Conservation (phyloP, 2,329 filamentous ascomycete species). For the Talaromyces albobiverticillius region DNA sequence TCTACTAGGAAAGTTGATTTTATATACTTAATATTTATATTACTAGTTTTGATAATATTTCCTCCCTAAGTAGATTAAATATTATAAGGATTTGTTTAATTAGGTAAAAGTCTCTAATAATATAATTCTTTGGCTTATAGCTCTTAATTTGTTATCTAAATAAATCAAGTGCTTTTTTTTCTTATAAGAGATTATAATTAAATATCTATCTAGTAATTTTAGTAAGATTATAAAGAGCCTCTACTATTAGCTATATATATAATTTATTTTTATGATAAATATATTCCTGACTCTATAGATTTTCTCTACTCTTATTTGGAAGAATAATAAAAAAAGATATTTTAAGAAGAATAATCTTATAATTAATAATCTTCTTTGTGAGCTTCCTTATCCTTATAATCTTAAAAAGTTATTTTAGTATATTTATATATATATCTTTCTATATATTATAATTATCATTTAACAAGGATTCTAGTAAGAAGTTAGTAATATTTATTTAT, state of each 20-base stretch:
- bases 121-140: not conserved
- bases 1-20: not conserved
- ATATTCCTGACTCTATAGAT: not conserved
- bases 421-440: not conserved
- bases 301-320: not conserved
- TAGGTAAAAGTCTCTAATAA: not conserved
- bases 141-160: not conserved
- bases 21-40: not conserved
- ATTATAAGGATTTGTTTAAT: not conserved
- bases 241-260: not conserved
- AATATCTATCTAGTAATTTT: not conserved
- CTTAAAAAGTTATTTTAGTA: not conserved
- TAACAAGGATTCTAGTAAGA: not conserved
- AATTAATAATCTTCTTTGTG: not conserved
- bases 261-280: not conserved
- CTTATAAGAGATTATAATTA: not conserved
- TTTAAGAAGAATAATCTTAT: not conserved
- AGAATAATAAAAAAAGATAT: not conserved
- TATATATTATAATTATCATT: no score
- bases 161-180: not conserved
- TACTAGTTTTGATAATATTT: not conserved
- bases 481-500: not conserved
- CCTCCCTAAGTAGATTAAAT: not conserved
- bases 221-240: not conserved
- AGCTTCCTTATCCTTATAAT: not conserved